Conservation (phyloP, 2,329 filamentous ascomycete species). For the Phoma sp. region DNA sequence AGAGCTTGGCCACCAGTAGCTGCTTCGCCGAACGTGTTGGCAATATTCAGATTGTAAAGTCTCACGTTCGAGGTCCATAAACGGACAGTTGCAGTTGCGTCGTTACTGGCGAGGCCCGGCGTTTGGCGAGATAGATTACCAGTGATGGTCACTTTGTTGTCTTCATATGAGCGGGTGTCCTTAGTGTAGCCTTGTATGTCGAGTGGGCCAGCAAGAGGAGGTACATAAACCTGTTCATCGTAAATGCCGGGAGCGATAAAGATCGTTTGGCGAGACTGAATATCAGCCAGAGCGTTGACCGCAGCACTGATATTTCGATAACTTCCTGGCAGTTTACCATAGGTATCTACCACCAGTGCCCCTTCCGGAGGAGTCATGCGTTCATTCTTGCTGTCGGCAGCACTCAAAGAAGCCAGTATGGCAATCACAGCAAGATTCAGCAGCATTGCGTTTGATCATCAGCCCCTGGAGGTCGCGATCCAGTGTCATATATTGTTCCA, state of each 20-base stretch:
- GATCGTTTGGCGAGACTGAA: conserved; percentile 46
- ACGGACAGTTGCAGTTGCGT: conserved; percentile 56
- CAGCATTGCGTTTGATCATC: neutral
- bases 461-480: neutral
- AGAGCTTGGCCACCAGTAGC: conserved; percentile 48
- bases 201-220: conserved; percentile 53
- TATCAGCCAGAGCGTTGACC: conserved; percentile 20
- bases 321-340: conserved; percentile 19
- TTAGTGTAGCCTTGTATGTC: conserved; percentile 65
- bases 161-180: conserved; percentile 54
- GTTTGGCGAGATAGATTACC: conserved; percentile 47
- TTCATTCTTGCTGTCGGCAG: conserved; percentile 18
- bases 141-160: conserved; percentile 62
- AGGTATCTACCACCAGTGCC: conserved; percentile 26
- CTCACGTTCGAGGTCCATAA: conserved; percentile 56
- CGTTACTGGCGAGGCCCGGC: conserved; percentile 49
- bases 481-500: neutral
- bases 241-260: conserved; percentile 66
- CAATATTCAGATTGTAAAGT: conserved; percentile 65
- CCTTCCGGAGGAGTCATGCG: conserved; percentile 19
- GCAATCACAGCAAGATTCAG: neutral
- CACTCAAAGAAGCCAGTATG: neutral
- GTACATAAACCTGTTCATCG: conserved; percentile 62
- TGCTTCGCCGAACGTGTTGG: conserved; percentile 47
- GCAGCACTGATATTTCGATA: conserved; percentile 25